Evolutionary conservation across 2,329 filamentous ascomycete genomes (phyloP), one percentile per base, ranked within the genome.

Genomic region (Eurotiales sp.): DNA sequence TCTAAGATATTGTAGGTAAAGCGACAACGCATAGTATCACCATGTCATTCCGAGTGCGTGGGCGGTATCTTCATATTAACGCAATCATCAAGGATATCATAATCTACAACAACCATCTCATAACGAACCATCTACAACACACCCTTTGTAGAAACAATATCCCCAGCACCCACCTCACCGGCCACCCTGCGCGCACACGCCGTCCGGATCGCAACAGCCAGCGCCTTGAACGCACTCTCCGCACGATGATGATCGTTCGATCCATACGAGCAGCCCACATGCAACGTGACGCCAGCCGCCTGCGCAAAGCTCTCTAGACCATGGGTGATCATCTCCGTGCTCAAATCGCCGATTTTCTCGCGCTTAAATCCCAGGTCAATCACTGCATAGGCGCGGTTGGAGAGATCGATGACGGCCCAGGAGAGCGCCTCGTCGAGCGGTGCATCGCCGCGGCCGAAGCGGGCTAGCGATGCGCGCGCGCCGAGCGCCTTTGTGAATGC

Each of bases 321-420:
- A 77, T 99, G 93, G 41, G 92, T 91, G 37, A 99, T 84, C 93
- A 99, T 99, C 80, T 99, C 92, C 62, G 84, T 88, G 76, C 87
- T 92, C 60, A 99, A 76, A 66, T 93, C 89, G 52, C 93, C 93
- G 64, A 99, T 88, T 79, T 89, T 95, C 77, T 97, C 93, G 56
- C 93, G 83, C 77, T 81, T 85, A 55, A 96, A 82, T 10, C 89
- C 90, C 11, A 97, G 77, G 51, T 96, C 84, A 50, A 93, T 81
- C 15, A 96, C 88, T 57, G 80, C 81, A 75, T 84, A 96, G 1
- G 93, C 92, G 0, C 93, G 86, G 73, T 95, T 96, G 52, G 89
- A 95, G 27, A 99, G 81, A 71, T 99, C 93, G 63, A 99, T 86
- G 23, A 99, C 93, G 15, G 91, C 92, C 61, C 91, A 86, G 46